Percentiles rank a stretch among this genome's conserved stretches.
Conservation (phyloP, 306 rosid genomes). For the Vicia sativa region DNA sequence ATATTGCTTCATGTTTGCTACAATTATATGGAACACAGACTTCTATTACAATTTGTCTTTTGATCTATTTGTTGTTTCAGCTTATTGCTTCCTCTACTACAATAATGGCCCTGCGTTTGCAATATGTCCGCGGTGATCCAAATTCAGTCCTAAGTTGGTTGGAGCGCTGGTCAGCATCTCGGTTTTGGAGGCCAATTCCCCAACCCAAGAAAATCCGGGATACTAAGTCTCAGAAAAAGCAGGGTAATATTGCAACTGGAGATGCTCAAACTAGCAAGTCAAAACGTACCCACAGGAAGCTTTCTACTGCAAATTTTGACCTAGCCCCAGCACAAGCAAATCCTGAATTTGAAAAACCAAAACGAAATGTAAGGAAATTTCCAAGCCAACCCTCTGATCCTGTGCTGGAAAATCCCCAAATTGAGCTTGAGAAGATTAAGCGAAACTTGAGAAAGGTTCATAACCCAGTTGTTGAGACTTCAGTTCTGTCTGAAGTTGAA, state of each 20-base stretch:
- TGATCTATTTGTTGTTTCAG: slow-evolving; percentile 52
- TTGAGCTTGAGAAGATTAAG: slow-evolving; percentile 92
- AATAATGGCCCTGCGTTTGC: slow-evolving; percentile 67
- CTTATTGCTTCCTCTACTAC: slow-evolving; percentile 72
- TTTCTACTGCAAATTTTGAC: slow-evolving; percentile 60
- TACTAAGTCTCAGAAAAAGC: slow-evolving; percentile 65
- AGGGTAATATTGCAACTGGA: slow-evolving; percentile 47
- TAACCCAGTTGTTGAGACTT: slow-evolving; percentile 73
- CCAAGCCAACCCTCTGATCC: slow-evolving; percentile 66
- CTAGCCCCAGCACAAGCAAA: slow-evolving; percentile 51
- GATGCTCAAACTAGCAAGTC: slow-evolving; percentile 75
- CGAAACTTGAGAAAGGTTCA: slow-evolving; percentile 93
- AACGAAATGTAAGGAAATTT: slow-evolving; percentile 63
- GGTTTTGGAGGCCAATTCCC: slow-evolving; percentile 81
- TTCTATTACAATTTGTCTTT: slow-evolving; percentile 2
- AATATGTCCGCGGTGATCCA: slow-evolving; percentile 71
- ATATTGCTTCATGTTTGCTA: background rate
- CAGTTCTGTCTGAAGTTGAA: slow-evolving; percentile 60
- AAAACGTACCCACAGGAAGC: slow-evolving; percentile 69
- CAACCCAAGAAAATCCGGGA: slow-evolving; percentile 76
- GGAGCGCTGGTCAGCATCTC: slow-evolving; percentile 81
- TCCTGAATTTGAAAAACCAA: slow-evolving; percentile 88
- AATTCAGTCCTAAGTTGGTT: slow-evolving; percentile 84
- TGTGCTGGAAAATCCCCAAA: slow-evolving; percentile 80
- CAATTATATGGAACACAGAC: slow-evolving; percentile 4